phyloP scores from a whole-genome alignment of 148 eudicot species.

The Rhododendron ferrugineum region DNA sequence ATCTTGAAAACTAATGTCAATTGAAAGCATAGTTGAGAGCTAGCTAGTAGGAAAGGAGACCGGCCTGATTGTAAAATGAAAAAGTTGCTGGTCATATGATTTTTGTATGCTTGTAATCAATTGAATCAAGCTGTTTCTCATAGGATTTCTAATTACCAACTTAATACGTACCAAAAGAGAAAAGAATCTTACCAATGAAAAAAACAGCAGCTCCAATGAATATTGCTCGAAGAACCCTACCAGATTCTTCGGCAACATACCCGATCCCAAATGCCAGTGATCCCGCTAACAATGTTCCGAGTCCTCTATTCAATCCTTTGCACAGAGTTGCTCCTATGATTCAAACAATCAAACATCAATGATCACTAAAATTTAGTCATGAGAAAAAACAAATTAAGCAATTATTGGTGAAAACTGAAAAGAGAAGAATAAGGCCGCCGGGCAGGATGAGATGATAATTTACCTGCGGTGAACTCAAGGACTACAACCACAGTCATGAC shows the following conservation, averaged over 20 bases:
- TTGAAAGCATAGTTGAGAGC: not conserved
- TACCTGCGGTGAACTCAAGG: constrained; percentile 95
- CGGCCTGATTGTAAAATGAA: too few relatives aligned
- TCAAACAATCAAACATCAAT: not conserved
- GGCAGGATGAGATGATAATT: not conserved
- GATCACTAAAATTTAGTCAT: not conserved
- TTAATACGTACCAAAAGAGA: not conserved
- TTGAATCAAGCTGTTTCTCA: not conserved
- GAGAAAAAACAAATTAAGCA: not conserved
- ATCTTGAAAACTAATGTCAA: not conserved
- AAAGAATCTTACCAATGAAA: constrained; percentile 42
- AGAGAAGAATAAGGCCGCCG: not conserved
- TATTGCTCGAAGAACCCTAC: constrained; percentile 44
- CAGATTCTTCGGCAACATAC: constrained; percentile 48
- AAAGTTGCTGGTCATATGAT: too few relatives aligned
- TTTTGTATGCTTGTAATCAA: not conserved
- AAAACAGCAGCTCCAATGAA: constrained; percentile 74
- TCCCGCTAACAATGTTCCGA: constrained; percentile 84
- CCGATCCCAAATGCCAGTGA: constrained; percentile 69
- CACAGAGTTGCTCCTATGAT: constrained; percentile 80
- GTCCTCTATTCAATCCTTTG: constrained; percentile 87
- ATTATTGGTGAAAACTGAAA: not conserved
- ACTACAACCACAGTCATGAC: constrained; percentile 96
- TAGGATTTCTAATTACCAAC: not conserved
- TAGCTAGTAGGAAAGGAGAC: too few relatives aligned